Evolutionary conservation across 2,329 filamentous ascomycete genomes (phyloP).

Genomic region (Penicillium sp.): DNA sequence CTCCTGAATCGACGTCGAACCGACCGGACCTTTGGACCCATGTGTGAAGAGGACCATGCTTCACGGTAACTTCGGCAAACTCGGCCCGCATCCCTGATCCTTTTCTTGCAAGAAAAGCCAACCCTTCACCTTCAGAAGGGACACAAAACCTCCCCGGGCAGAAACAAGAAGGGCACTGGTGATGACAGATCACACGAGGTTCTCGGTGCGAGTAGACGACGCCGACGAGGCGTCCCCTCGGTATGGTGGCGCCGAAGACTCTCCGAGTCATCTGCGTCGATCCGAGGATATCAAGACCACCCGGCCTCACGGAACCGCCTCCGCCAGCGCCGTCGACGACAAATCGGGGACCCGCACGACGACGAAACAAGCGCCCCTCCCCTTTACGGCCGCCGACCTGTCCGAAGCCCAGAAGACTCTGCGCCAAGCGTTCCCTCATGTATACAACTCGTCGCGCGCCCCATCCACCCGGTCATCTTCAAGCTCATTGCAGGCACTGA

Average conservation of each 20-base stretch:
- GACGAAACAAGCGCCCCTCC: conserved; percentile 24
- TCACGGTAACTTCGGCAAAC: conserved; percentile 20
- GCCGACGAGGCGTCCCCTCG: conserved; percentile 19
- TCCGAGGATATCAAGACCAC: conserved; percentile 19
- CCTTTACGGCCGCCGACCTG: conserved; percentile 20
- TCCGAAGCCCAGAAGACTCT: conserved; percentile 27
- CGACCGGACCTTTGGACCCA: conserved; percentile 4
- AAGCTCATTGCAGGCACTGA: conserved; percentile 39
- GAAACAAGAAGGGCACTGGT: conserved; percentile 18
- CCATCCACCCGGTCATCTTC: conserved; percentile 40
- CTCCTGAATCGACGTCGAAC: conserved; percentile 14
- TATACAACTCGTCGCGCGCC: conserved; percentile 31
- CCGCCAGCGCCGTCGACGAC: conserved; percentile 16
- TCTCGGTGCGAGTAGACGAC: conserved; percentile 29
- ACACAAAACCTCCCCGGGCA: conserved; percentile 1
- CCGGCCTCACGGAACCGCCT: neutral
- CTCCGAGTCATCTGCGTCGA: conserved; percentile 16
- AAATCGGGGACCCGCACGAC: conserved; percentile 16
- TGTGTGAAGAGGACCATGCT: conserved; percentile 24
- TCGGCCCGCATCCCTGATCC: conserved; percentile 17
- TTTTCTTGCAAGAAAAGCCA: conserved; percentile 4
- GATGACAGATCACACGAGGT: conserved; percentile 29
- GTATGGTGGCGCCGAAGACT: conserved; percentile 20
- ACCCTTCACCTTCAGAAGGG: conserved; percentile 2
- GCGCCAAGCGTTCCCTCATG: conserved; percentile 29